Conservation (phyloP, 2,329 filamentous ascomycete species). For the Simplicillium sp. region DNA sequence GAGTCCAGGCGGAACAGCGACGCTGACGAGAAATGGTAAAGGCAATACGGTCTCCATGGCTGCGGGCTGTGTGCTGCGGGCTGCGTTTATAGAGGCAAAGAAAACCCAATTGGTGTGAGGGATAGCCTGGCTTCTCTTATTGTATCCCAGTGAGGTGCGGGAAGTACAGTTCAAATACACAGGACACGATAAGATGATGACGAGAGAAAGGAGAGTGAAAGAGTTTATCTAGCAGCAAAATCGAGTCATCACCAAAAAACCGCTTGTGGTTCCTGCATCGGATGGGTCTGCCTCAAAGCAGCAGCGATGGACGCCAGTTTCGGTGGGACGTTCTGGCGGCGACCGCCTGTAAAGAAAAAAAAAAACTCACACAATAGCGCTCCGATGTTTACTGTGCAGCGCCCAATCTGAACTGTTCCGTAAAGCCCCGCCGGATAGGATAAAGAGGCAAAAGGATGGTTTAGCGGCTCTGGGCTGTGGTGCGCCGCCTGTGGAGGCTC, state of each 20-base stretch:
- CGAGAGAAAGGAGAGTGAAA: constrained; percentile 4
- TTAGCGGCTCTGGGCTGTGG: no score
- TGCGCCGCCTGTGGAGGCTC: no score
- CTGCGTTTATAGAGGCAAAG: not conserved
- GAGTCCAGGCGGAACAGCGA: constrained; percentile 40
- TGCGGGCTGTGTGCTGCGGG: constrained; percentile 6
- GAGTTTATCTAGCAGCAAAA: constrained; percentile 14
- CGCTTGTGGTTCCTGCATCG: constrained; percentile 17
- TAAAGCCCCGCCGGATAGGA: constrained; percentile 6
- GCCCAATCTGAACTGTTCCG: not conserved
- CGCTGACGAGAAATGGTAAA: constrained; percentile 52
- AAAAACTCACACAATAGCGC: no score
- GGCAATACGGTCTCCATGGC: constrained; percentile 56
- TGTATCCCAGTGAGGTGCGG: no score
- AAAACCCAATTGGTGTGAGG: constrained; percentile 2
- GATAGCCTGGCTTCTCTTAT: not conserved
- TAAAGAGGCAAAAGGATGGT: no score
- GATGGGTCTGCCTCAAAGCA: constrained; percentile 3
- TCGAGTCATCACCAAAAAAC: constrained; percentile 12
- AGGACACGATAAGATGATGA: not conserved
- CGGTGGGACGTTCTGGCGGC: no score
- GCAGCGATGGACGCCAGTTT: no score
- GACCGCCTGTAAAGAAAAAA: no score
- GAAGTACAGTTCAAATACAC: no score
- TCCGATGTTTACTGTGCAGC: no score